phyloP scores from a whole-genome alignment of 805 yeast genomes.

The Sungouiozyma intestinalis region DNA sequence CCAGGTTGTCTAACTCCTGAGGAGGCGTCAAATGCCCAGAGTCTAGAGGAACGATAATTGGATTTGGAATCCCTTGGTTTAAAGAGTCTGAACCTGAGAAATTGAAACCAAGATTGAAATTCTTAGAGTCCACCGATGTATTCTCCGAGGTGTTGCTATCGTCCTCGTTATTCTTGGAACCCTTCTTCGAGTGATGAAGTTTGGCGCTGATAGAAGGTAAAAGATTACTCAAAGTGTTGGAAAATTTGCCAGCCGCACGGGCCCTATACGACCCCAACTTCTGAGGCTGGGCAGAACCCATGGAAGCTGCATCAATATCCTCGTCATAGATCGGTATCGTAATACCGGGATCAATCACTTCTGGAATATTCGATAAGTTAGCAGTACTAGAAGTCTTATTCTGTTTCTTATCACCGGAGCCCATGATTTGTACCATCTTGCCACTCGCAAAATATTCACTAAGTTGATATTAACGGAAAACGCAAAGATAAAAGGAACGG shows the following conservation, averaged over 20 bases:
- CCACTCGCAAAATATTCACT: background rate
- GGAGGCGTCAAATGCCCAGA: constrained; percentile 18
- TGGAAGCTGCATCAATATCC: constrained; percentile 7
- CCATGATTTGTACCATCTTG: constrained; percentile 1
- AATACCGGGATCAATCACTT: constrained; percentile 26
- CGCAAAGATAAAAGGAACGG: background rate
- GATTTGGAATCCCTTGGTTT: constrained; percentile 10
- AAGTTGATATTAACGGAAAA: background rate
- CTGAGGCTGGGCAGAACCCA: constrained; percentile 14
- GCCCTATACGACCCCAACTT: constrained; percentile 28
- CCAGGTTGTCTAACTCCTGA: constrained; percentile 17
- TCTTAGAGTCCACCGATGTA: constrained; percentile 3
- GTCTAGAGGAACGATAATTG: constrained; percentile 9
- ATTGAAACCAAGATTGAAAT: constrained; percentile 6
- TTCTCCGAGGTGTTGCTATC: constrained; percentile 6
- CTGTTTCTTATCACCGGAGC: background rate
- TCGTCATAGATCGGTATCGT: constrained; percentile 28
- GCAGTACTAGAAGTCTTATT: background rate
- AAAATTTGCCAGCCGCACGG: constrained; percentile 27
- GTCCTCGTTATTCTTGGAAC: constrained; percentile 9
- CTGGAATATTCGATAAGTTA: constrained; percentile 19
- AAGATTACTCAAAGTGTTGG: constrained; percentile 28
- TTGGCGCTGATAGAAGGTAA: constrained; percentile 30
- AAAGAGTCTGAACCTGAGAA: constrained; percentile 6
- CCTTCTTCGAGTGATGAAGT: constrained; percentile 18